A percentile compares a stretch with the other conserved stretches of the same genome.
Conservation (phyloP, 78 protist species). For the Cavenderia fasciculata region DNA sequence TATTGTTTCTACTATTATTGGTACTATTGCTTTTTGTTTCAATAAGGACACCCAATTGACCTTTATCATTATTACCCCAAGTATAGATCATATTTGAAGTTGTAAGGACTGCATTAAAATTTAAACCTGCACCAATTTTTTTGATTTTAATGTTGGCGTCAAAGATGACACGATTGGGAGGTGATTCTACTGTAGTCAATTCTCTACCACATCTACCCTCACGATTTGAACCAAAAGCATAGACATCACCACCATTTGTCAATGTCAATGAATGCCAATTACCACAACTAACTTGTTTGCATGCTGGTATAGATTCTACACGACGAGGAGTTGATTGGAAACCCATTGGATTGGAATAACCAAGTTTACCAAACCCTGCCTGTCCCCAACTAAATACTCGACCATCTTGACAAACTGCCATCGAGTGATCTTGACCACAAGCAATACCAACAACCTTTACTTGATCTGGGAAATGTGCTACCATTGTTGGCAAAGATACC, state of each 20-base stretch:
- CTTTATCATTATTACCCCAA: slow-evolving; percentile 44
- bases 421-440: background rate
- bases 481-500: slow-evolving; percentile 4
- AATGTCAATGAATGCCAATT: slow-evolving; percentile 34
- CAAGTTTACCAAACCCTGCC: background rate
- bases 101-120: slow-evolving; percentile 23
- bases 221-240: slow-evolving; percentile 29
- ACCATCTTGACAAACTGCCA: background rate
- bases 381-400: slow-evolving; percentile 27
- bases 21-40: background rate
- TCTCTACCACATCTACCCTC: slow-evolving; percentile 18
- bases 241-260: slow-evolving; percentile 6
- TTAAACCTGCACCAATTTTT: slow-evolving; percentile 28
- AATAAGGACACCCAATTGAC: slow-evolving; percentile 3
- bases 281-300: slow-evolving; percentile 12
- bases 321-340: slow-evolving; percentile 15
- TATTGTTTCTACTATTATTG: background rate
- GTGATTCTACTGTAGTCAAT: background rate
- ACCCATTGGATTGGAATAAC: background rate
- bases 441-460: background rate
- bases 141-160: slow-evolving; percentile 2
- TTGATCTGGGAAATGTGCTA: background rate
- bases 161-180: background rate
- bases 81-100: background rate
- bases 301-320: background rate